Evolutionary conservation across 73 alveolate genomes (phyloP), one percentile per base, ranked within the genome.

Genomic region (Blepharisma stoltei): DNA sequence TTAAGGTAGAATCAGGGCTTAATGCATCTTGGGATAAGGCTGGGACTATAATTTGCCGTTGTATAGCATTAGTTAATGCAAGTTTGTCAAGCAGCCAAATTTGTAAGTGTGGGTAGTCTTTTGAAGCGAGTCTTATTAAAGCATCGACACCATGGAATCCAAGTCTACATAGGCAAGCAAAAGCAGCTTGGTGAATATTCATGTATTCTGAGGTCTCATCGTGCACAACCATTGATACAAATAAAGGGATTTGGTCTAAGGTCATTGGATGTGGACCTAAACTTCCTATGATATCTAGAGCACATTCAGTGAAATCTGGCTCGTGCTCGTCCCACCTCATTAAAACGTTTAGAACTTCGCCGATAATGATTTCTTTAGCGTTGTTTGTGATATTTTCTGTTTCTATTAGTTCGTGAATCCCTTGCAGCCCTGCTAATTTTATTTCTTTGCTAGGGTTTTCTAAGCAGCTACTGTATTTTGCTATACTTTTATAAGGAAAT

Each of bases 61-160:
- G 90, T 21, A 94, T 92, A 68, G 85, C 90, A 14, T 93, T 91
- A 4, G 93, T 90, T 78, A 90, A 84, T 25, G 85, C 93, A 46
- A 93, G 67, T 69, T 83, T 87, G 69, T 86, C 87, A 49, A 94
- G 78, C 23, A 94, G 75, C 81, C 86, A 91, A 41, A 84, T 76
- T 75, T 89, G 93, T 43, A 87, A 76, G 69, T 91, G 87, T 54
- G 83, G 89, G 54, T 86, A 89, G 71, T 92, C 97, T 67, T 89
- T 92, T 23, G 90, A 77, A 41, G 97, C 98, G 65, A 94, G 77
- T 67, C 86, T 94, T 11, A 91, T 81, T 11, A 94, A 79, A n/a
- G 90, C 86, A 43, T 82, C 71, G 41, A 88, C 77, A 6, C 97
- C 98, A 60, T 81, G 86, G 69, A 67, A 87, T 47, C 94, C 98